These are phyloP conservation scores for Epipyxis sp. DNA, from an alignment of 108 stramenopile species.

Conservation along the genomic window DNA sequence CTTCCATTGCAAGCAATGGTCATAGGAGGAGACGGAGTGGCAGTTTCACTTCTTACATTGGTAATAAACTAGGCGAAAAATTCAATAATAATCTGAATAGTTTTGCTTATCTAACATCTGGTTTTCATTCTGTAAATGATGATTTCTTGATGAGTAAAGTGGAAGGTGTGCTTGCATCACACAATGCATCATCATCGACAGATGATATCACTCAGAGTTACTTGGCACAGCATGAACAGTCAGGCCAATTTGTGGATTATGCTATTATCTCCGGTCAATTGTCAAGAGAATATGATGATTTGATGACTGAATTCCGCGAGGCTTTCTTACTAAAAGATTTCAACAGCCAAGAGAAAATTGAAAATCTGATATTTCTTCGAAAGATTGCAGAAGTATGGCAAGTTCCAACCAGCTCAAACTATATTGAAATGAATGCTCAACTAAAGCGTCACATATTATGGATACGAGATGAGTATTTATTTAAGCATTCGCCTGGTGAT, in stretches of 20 bases:
- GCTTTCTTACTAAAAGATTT: constrained; percentile 31
- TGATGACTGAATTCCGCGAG: constrained; percentile 24
- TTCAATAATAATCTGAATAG: constrained; percentile 22
- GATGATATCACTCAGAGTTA: background rate
- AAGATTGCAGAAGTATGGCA: constrained; percentile 34
- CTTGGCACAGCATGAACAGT: background rate
- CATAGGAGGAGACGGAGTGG: background rate
- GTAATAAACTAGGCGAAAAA: background rate
- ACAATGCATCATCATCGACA: background rate
- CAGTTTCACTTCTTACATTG: background rate
- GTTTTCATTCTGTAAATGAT: constrained; percentile 35
- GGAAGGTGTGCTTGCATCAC: background rate
- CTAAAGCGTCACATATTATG: background rate
- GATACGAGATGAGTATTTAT: constrained; percentile 11
- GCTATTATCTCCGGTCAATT: background rate
- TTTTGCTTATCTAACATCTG: constrained; percentile 37
- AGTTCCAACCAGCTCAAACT: background rate
- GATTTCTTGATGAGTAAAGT: constrained; percentile 22
- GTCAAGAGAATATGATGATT: constrained; percentile 15
- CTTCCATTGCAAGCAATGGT: background rate
- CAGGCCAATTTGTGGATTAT: constrained; percentile 17
- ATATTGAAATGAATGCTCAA: background rate
- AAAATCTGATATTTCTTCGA: constrained; percentile 30
- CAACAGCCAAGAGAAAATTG: constrained; percentile 8
- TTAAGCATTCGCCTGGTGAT: constrained; percentile 34